Conservation (phyloP, 345 rosid genomes). For the Populus deltoides region DNA sequence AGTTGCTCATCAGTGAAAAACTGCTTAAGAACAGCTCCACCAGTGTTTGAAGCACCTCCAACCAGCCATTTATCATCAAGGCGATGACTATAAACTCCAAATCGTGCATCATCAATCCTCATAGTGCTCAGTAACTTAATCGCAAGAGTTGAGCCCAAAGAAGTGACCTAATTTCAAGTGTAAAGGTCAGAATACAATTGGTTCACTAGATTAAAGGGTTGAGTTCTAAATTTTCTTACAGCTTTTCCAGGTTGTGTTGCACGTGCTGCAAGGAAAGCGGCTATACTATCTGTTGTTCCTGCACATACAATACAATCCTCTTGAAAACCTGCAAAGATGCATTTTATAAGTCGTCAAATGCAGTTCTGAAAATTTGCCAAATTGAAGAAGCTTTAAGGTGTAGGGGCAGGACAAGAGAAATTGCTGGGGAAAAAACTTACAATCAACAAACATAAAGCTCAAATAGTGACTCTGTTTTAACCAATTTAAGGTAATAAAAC, state of each 20-base stretch:
- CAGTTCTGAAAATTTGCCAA: neutral
- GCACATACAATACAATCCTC: slow-evolving; percentile 70
- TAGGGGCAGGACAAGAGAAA: neutral
- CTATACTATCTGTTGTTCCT: slow-evolving; percentile 93
- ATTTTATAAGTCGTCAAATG: slow-evolving; percentile 6
- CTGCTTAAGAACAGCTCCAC: slow-evolving; percentile 87
- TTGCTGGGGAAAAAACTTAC: neutral
- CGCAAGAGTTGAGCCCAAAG: slow-evolving; percentile 90
- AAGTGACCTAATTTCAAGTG: slow-evolving; percentile 65
- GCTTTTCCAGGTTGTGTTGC: slow-evolving; percentile 83
- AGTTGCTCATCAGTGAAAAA: slow-evolving; percentile 71
- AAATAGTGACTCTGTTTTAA: neutral
- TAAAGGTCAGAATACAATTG: no score
- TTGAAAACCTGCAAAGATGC: slow-evolving; percentile 58
- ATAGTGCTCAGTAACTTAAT: slow-evolving; percentile 74
- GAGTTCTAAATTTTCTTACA: slow-evolving; percentile 35
- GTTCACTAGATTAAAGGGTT: neutral
- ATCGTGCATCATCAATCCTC: slow-evolving; percentile 86
- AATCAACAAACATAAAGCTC: neutral
- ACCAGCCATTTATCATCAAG: slow-evolving; percentile 96
- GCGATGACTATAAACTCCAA: slow-evolving; percentile 93
- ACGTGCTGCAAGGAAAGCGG: slow-evolving; percentile 93
- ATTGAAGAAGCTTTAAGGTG: neutral
- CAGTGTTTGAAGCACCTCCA: slow-evolving; percentile 97
- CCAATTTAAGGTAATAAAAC: neutral